phyloP scores from a whole-genome alignment of 1,284 basidiomycete genomes.

The Waitea zeae region DNA sequence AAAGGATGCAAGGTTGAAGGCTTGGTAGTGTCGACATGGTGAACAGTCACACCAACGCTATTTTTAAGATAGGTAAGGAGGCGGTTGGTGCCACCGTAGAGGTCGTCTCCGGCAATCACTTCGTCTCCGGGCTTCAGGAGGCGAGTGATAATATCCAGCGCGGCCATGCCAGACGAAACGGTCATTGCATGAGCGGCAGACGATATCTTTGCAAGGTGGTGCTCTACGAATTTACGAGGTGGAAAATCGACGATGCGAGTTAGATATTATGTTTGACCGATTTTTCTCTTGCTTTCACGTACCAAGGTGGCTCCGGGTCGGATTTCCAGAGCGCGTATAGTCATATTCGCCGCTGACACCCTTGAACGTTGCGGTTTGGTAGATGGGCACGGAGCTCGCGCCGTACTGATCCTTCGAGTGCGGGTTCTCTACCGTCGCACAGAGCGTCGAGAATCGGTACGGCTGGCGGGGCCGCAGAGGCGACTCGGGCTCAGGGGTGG shows the following conservation, averaged over 20 bases:
- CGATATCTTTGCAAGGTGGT: conserved; percentile 90
- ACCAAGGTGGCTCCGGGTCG: conserved; percentile 90
- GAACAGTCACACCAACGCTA: conserved; percentile 79
- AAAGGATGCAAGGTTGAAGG: conserved; percentile 45
- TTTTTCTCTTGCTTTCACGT: too few relatives aligned
- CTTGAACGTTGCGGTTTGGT: conserved; percentile 98
- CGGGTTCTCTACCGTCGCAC: conserved; percentile 78
- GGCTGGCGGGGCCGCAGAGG: conserved; percentile 46
- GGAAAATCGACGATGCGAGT: background rate
- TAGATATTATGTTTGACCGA: conserved; percentile 1
- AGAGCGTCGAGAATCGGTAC: conserved; percentile 72
- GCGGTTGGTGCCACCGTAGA: conserved; percentile 97
- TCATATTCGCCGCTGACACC: conserved; percentile 84
- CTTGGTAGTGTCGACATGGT: conserved; percentile 89
- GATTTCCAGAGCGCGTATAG: conserved; percentile 92
- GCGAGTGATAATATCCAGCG: conserved; percentile 89
- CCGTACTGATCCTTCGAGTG: conserved; percentile 92
- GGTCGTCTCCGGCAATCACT: conserved; percentile 91
- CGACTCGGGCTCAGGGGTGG: conserved; percentile 65
- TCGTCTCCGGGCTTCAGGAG: conserved; percentile 89
- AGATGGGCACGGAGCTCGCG: conserved; percentile 89
- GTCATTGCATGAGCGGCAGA: conserved; percentile 78
- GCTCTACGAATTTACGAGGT: conserved; percentile 52
- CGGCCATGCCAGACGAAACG: conserved; percentile 96
- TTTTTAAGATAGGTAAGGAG: conserved; percentile 82